phyloP scores from a whole-genome alignment of 805 yeast genomes.

The Zygosaccharomyces kombuchaensis region DNA sequence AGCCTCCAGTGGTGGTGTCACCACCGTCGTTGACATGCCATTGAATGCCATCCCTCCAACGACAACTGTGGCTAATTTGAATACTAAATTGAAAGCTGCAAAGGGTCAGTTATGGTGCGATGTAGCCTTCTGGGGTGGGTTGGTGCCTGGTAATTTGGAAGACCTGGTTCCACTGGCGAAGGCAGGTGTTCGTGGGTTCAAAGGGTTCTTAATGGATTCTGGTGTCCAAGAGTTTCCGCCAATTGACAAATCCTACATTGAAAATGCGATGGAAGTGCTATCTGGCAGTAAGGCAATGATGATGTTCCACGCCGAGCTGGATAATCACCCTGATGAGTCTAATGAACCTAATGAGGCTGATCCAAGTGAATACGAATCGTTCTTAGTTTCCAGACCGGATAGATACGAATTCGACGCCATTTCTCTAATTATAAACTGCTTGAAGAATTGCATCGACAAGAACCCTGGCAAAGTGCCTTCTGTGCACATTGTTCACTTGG shows the following conservation, averaged over 20 bases:
- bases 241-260: slow-evolving; percentile 60
- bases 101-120: slow-evolving; percentile 84
- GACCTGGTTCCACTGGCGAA: slow-evolving; percentile 70
- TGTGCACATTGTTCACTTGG: slow-evolving; percentile 85
- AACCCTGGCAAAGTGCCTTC: slow-evolving; percentile 48
- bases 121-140: slow-evolving; percentile 95
- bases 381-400: slow-evolving; percentile 84
- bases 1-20: slow-evolving; percentile 94
- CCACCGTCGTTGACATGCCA: slow-evolving; percentile 95
- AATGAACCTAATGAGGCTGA: slow-evolving; percentile 44
- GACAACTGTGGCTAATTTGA: slow-evolving; percentile 72
- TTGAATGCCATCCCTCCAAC: slow-evolving; percentile 95
- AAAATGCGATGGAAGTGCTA: slow-evolving; percentile 59
- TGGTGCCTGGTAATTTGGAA: slow-evolving; percentile 70
- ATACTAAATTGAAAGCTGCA: slow-evolving; percentile 74
- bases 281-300: slow-evolving; percentile 62
- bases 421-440: slow-evolving; percentile 59
- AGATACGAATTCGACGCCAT: slow-evolving; percentile 83
- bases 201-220: slow-evolving; percentile 86
- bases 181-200: slow-evolving; percentile 91
- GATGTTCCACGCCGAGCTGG: slow-evolving; percentile 94
- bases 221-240: slow-evolving; percentile 97
- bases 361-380: slow-evolving; percentile 64
- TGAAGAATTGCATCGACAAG: slow-evolving; percentile 35
- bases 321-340: slow-evolving; percentile 39